Evolutionary conservation across 805 yeast species (phyloP).

Genomic region (Tetrapisispora taiwanensis): DNA sequence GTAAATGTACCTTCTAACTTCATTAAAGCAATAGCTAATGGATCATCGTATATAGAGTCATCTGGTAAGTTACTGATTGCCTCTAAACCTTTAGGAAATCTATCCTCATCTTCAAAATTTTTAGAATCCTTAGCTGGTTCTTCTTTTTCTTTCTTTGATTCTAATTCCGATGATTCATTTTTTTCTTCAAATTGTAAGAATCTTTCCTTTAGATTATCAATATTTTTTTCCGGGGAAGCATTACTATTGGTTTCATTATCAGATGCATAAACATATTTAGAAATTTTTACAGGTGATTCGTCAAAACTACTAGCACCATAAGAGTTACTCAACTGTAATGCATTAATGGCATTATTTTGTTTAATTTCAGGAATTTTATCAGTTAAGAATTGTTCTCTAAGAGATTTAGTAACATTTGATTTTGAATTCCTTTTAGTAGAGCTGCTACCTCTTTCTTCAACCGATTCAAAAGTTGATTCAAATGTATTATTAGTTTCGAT

Average conservation of each 20-base stretch:
- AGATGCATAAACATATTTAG: conserved; percentile 21
- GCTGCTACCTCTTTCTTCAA: not conserved
- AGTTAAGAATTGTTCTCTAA: conserved; percentile 8
- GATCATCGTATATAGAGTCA: conserved; percentile 55
- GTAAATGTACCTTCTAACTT: conserved; percentile 63
- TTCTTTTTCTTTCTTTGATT: not conserved
- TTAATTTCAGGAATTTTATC: not conserved
- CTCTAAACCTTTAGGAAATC: conserved; percentile 6
- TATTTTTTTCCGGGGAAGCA: conserved; percentile 27
- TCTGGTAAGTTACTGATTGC: conserved; percentile 82
- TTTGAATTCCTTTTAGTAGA: not conserved
- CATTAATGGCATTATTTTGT: not conserved
- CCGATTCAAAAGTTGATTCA: not conserved
- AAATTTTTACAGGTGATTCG: not conserved
- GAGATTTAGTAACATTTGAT: not conserved
- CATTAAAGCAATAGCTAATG: conserved; percentile 60
- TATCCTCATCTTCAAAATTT: conserved; percentile 3
- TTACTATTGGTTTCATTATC: conserved; percentile 20
- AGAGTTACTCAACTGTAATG: not conserved
- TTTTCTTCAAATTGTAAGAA: conserved; percentile 14
- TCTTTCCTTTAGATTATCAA: conserved; percentile 23
- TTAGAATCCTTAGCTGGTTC: not conserved
- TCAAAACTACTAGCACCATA: not conserved
- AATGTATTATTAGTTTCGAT: conserved; percentile 17
- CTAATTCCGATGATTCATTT: not conserved